Evolutionary conservation across 2,329 filamentous ascomycete genomes (phyloP).

Genomic region (Nemania sp.): DNA sequence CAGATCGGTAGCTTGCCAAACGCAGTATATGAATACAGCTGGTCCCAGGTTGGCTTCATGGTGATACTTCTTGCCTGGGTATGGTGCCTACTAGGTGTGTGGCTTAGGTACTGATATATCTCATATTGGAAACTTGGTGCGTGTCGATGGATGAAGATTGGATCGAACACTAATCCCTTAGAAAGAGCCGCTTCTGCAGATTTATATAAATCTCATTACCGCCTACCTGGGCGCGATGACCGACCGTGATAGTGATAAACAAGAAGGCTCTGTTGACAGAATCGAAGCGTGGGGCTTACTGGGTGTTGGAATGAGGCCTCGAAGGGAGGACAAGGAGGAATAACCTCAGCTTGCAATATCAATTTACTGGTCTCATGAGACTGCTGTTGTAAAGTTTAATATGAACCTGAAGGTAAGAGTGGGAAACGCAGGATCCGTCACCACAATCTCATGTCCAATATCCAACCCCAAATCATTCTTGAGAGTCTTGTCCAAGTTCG

Average conservation of each 20-base stretch:
- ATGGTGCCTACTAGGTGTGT: no score
- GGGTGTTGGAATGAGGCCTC: background rate
- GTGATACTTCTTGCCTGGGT: no score
- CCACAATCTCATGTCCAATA: constrained; percentile 85
- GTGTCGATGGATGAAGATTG: no score
- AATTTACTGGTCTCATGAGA: background rate
- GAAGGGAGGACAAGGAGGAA: background rate
- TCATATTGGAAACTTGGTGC: no score
- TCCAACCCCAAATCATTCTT: constrained; percentile 68
- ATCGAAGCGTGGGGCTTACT: background rate
- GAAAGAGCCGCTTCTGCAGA: no score
- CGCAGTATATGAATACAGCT: no score
- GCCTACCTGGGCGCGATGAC: background rate
- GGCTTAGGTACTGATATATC: no score
- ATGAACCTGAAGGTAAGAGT: constrained; percentile 68
- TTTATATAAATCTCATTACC: background rate
- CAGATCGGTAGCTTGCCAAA: no score
- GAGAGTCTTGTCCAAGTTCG: constrained; percentile 80
- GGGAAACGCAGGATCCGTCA: constrained; percentile 88
- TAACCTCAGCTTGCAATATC: background rate
- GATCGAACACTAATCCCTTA: no score
- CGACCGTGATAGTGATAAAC: background rate
- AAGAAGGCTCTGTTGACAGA: background rate
- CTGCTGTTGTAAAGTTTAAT: constrained; percentile 49
- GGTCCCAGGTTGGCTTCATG: no score